Evolutionary conservation across 2,329 filamentous ascomycete genomes (phyloP).

Genomic region (Sporothrix schenckii): DNA sequence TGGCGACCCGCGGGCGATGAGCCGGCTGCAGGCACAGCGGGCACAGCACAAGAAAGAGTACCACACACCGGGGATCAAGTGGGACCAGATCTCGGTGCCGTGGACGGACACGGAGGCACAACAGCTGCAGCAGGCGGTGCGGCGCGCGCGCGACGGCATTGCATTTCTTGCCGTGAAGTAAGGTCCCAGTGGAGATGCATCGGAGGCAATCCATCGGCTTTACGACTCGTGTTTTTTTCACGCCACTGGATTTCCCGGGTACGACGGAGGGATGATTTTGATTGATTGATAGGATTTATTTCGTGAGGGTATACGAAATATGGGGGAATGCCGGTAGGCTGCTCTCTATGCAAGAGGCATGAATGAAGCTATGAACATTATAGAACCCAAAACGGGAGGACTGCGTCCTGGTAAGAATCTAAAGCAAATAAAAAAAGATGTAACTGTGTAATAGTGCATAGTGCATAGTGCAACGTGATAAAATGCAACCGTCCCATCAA

Average conservation of each 20-base stretch:
- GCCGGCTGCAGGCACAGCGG: slow-evolving; percentile 62
- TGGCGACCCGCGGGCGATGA: slow-evolving; percentile 69
- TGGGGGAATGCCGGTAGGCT: not conserved
- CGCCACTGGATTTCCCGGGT: not conserved
- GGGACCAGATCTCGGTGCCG: slow-evolving; percentile 67
- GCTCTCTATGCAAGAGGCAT: not conserved
- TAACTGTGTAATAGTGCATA: not conserved
- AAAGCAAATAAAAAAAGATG: not conserved
- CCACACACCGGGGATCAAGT: slow-evolving; percentile 64
- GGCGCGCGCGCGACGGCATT: slow-evolving; percentile 62
- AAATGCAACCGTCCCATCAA: slow-evolving; percentile 12
- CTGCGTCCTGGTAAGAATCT: not conserved
- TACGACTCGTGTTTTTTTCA: too few species aligned
- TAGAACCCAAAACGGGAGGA: slow-evolving; percentile 1
- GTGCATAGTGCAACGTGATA: not conserved
- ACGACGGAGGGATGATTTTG: not conserved
- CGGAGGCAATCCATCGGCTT: too few species aligned
- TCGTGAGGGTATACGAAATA: not conserved
- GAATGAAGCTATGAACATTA: slow-evolving; percentile 19
- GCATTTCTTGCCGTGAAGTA: slow-evolving; percentile 66
- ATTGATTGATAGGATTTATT: not conserved
- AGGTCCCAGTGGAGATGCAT: not conserved
- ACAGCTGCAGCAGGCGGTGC: slow-evolving; percentile 60
- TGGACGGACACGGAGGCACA: slow-evolving; percentile 71
- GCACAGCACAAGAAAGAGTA: slow-evolving; percentile 65